Base-by-base conservation (phyloP, 2,329 filamentous ascomycete genomes). In the Didymella sp. region DNA sequence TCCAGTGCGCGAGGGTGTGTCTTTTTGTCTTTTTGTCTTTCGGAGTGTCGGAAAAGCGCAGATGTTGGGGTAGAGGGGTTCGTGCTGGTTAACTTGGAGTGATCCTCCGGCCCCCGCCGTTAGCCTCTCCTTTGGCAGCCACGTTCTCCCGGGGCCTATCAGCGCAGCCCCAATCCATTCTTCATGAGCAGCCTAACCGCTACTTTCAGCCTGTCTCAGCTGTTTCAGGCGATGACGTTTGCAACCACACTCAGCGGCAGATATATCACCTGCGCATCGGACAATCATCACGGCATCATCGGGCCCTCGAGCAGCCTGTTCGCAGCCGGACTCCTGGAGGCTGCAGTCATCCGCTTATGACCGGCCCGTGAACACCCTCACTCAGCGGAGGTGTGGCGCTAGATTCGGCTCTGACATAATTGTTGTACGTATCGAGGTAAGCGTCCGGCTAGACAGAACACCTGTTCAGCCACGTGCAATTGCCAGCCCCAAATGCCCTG, bases 331-430 rank as follows among this genome's bases (percentile, higher is more conserved):
- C 12, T 50, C 9, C 7, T 25, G 6, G 25, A 13, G 52, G 54
- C 44, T 57, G 49, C 56, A 58, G 27, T 40, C 46, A 12, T 54
- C 43, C 65, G 65, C 67, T 66, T 69, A 66, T 25, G 30, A 22
- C 35, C 65, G 67, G 67, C 50, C 65, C 67, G 65, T 48, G 41
- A 56, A 57, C 62, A 62, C n/a, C 50, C 56, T 48, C 11, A 25
- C 19, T 25, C 27, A 41, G 22, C 33, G 31, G 12, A 25, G 13
- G 15, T 31, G 28, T 41, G 42, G 48, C 42, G 48, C 47, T 50
- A 51, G 30, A 25, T 15, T 19, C 19, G 30, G 27, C 30, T 35
- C 41, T 47, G 27, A 46, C 47, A 47, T 37, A 22, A 50, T 45
- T 42, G 27, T 21, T 42, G 37, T 43, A 49, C 38, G 17, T 22